phyloP scores from a whole-genome alignment of 768 basidiomycete species.

The Mycena sanguinolenta region DNA sequence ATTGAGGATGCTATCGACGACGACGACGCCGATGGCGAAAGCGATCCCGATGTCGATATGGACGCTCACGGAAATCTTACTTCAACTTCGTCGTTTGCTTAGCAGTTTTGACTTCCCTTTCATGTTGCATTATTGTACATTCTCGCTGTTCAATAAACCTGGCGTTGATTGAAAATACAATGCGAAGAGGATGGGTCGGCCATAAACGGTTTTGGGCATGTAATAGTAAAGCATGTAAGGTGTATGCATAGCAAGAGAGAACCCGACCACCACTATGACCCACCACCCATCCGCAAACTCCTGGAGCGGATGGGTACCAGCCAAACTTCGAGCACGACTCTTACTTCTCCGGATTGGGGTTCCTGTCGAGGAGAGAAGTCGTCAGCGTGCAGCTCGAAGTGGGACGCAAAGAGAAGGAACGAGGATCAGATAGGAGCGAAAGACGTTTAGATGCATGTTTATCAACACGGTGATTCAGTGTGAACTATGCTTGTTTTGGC shows the following conservation, averaged over 20 bases:
- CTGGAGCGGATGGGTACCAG: slow-evolving; percentile 22
- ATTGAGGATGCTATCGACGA: slow-evolving; percentile 7
- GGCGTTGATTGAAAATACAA: slow-evolving; percentile 15
- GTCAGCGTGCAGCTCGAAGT: slow-evolving; percentile 41
- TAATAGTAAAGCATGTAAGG: slow-evolving; percentile 31
- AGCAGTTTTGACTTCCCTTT: too few relatives aligned
- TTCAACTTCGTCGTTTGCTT: background rate
- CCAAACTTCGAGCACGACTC: slow-evolving; percentile 38
- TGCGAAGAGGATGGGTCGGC: slow-evolving; percentile 17
- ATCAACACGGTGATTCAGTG: slow-evolving; percentile 92
- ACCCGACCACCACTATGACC: slow-evolving; percentile 34
- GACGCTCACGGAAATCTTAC: background rate
- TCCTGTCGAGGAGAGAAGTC: slow-evolving; percentile 54
- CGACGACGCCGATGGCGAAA: slow-evolving; percentile 33
- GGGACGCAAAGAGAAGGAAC: slow-evolving; percentile 26
- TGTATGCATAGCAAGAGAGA: slow-evolving; percentile 34
- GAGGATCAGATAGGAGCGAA: slow-evolving; percentile 98
- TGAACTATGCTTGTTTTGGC: slow-evolving; percentile 91
- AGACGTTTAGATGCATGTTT: slow-evolving; percentile 91
- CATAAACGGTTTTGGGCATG: slow-evolving; percentile 35
- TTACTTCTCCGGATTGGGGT: slow-evolving; percentile 77
- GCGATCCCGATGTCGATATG: slow-evolving; percentile 35
- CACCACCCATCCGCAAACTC: slow-evolving; percentile 19
- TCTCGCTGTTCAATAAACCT: slow-evolving; percentile 14
- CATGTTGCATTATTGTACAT: too few relatives aligned